Percentiles rank a stretch among this genome's conserved stretches.
These are phyloP conservation scores for Entoloma clypeatum DNA, from an alignment of 1,284 basidiomycete genomes.

Conservation along the genomic window DNA sequence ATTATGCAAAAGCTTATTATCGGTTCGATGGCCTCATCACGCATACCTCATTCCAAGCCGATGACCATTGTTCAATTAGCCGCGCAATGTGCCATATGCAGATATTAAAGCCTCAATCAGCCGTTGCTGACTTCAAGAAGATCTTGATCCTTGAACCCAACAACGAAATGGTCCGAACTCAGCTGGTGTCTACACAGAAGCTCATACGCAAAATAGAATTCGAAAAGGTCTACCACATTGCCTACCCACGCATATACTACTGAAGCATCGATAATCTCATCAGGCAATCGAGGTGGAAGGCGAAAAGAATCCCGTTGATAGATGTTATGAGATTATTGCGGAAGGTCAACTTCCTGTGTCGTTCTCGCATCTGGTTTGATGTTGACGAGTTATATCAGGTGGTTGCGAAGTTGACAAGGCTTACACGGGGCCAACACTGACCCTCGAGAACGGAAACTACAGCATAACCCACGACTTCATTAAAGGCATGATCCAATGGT, in stretches of 20 bases:
- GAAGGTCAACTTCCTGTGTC: constrained; percentile 50
- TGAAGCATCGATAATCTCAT: background rate
- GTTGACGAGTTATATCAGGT: constrained; percentile 36
- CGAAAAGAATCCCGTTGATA: constrained; percentile 70
- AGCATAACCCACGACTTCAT: constrained; percentile 78
- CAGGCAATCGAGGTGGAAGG: constrained; percentile 89
- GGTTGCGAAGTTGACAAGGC: constrained; percentile 67
- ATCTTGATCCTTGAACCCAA: constrained; percentile 85
- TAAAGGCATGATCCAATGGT: constrained; percentile 84
- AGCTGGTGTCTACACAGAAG: constrained; percentile 89
- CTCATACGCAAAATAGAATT: constrained; percentile 84
- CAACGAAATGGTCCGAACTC: constrained; percentile 77
- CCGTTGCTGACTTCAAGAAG: constrained; percentile 85
- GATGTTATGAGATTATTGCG: constrained; percentile 75
- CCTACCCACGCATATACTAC: constrained; percentile 6
- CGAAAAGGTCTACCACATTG: constrained; percentile 61
- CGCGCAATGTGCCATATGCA: constrained; percentile 92
- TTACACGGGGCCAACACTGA: constrained; percentile 68
- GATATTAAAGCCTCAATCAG: constrained; percentile 80
- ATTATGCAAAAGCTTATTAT: constrained; percentile 91
- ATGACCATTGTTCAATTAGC: constrained; percentile 36
- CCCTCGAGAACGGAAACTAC: constrained; percentile 60
- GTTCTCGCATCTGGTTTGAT: constrained; percentile 2
- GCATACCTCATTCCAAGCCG: background rate
- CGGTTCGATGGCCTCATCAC: constrained; percentile 46